These are phyloP conservation scores for Pseudotulostoma volvatum DNA, from an alignment of 495 filamentous ascomycete species.

Conservation along the genomic window DNA sequence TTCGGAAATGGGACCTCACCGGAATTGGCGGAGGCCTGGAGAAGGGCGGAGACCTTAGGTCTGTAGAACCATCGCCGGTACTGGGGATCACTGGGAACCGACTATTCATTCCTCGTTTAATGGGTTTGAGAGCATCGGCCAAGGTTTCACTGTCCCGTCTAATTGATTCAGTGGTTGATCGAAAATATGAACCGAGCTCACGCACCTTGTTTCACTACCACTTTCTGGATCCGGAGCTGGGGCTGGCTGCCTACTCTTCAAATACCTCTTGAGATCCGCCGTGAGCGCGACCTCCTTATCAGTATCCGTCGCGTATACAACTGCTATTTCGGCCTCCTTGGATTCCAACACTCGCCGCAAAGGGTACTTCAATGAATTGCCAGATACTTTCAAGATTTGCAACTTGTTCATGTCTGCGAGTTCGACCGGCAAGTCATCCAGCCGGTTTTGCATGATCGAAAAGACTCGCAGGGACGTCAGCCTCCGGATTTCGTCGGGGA, in stretches of 20 bases:
- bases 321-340: constrained; percentile 26
- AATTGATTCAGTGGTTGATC: constrained; percentile 1
- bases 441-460: constrained; percentile 68
- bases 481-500: constrained; percentile 66
- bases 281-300: constrained; percentile 55
- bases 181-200: constrained; percentile 5
- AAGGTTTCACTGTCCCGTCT: constrained; percentile 29
- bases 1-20: constrained; percentile 59
- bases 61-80: constrained; percentile 31
- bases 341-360: constrained; percentile 28
- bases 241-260: constrained; percentile 43
- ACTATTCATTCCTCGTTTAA: constrained; percentile 55
- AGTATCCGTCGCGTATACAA: constrained; percentile 32
- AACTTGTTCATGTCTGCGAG: constrained; percentile 79
- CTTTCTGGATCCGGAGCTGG: constrained; percentile 43
- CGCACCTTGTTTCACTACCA: constrained; percentile 49
- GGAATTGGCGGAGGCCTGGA: constrained; percentile 57
- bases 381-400: constrained; percentile 71
- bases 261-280: constrained; percentile 56
- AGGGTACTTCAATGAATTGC: constrained; percentile 53
- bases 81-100: constrained; percentile 73
- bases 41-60: constrained; percentile 46
- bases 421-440: constrained; percentile 65
- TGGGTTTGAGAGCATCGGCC: constrained; percentile 57
- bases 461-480: constrained; percentile 62